Evolutionary conservation across 495 filamentous ascomycete species (phyloP).

Genomic region (Penicillium macrosclerotiorum): DNA sequence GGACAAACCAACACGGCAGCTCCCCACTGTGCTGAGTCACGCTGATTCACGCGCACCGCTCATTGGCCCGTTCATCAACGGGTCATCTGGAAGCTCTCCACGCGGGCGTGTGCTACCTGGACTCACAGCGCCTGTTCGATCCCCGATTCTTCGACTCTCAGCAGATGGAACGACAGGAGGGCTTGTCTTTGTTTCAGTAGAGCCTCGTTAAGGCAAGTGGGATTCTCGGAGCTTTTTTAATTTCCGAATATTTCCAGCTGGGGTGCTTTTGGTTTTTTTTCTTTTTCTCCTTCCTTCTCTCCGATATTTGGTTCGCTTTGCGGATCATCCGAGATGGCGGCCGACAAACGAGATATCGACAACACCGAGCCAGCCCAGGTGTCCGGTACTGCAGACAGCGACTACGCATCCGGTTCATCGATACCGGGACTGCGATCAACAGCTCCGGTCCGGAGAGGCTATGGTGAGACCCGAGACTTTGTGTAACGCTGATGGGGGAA

Average conservation of each 20-base stretch:
- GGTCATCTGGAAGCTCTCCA: slow-evolving; percentile 21
- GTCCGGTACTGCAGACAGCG: slow-evolving; percentile 9
- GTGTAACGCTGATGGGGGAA: slow-evolving; percentile 22
- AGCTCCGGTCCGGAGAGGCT: slow-evolving; percentile 30
- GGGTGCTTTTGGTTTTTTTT: neutral
- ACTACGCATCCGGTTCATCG: slow-evolving; percentile 5
- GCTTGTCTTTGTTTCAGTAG: neutral
- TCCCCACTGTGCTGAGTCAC: slow-evolving; percentile 16
- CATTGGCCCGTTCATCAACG: slow-evolving; percentile 14
- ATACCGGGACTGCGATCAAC: slow-evolving; percentile 19
- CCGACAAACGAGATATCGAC: slow-evolving; percentile 16
- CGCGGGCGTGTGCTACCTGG: slow-evolving; percentile 11
- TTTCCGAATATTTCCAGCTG: slow-evolving; percentile 6
- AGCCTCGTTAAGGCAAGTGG: slow-evolving; percentile 7
- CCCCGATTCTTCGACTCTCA: slow-evolving; percentile 11
- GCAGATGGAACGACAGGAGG: slow-evolving; percentile 13
- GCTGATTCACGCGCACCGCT: neutral
- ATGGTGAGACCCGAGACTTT: slow-evolving; percentile 26
- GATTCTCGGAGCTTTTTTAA: neutral
- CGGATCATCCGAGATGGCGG: slow-evolving; percentile 16
- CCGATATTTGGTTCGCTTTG: slow-evolving; percentile 6
- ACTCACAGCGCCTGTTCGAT: slow-evolving; percentile 5
- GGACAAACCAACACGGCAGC: slow-evolving; percentile 11
- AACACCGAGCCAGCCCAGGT: slow-evolving; percentile 12
- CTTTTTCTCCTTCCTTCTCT: neutral